Percentiles rank a stretch among this genome's conserved stretches.
These are phyloP conservation scores for Elsinoe fawcettii DNA, from an alignment of 2,329 filamentous ascomycete species.

Conservation along the genomic window DNA sequence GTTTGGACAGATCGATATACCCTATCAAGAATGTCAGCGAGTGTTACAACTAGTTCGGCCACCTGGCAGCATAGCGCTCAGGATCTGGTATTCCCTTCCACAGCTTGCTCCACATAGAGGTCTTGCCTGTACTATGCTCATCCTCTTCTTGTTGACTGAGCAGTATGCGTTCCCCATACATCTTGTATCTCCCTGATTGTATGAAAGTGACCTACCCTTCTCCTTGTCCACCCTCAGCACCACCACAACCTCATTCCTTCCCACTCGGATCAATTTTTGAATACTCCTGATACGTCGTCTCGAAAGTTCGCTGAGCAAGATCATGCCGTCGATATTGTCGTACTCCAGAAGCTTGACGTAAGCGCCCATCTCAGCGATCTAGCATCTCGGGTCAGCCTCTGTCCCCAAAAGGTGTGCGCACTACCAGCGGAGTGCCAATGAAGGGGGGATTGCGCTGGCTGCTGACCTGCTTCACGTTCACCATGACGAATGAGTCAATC, in stretches of 20 bases:
- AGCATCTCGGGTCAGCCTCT: slow-evolving; percentile 14
- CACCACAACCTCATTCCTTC: slow-evolving; percentile 96
- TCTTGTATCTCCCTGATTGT: background rate
- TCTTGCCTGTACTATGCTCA: background rate
- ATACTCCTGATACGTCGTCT: slow-evolving; percentile 97
- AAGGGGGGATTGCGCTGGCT: slow-evolving; percentile 22
- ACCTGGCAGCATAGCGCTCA: no score
- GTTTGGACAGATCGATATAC: slow-evolving; percentile 98
- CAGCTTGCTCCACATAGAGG: background rate
- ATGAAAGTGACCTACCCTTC: slow-evolving; percentile 55
- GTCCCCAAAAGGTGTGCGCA: slow-evolving; percentile 15
- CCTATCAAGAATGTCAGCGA: slow-evolving; percentile 38
- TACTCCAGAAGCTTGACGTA: slow-evolving; percentile 99
- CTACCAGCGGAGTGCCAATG: slow-evolving; percentile 12
- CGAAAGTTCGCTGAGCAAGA: slow-evolving; percentile 92
- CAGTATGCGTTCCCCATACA: background rate
- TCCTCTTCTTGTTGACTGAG: background rate
- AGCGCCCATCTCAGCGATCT: slow-evolving; percentile 99
- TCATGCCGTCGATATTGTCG: slow-evolving; percentile 99
- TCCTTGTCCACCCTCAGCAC: slow-evolving; percentile 99
- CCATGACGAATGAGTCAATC: slow-evolving; percentile 99
- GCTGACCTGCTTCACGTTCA: slow-evolving; percentile 92
- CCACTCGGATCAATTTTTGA: slow-evolving; percentile 96
- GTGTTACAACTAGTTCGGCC: no score
- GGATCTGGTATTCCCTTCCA: background rate